phyloP scores from a whole-genome alignment of 1,139 yeast genomes.

The Yamadazyma friedrichii region DNA sequence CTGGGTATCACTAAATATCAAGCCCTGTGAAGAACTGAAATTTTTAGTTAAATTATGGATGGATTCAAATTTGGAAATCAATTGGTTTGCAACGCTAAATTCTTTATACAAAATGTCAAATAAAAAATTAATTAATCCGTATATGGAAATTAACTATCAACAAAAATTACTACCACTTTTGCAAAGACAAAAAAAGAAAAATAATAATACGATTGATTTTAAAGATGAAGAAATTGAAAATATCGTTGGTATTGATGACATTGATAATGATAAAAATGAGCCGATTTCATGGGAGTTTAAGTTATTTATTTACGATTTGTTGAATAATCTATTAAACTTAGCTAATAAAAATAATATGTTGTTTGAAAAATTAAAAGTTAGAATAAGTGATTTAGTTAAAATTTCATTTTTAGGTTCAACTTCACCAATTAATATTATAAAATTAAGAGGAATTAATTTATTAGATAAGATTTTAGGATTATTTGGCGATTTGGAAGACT shows the following conservation, averaged over 20 bases:
- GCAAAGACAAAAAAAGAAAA: slow-evolving; percentile 43
- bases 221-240: slow-evolving; percentile 48
- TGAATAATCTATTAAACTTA: slow-evolving; percentile 49
- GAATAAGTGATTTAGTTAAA: slow-evolving; percentile 70
- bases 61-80: slow-evolving; percentile 34
- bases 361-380: slow-evolving; percentile 42
- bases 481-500: slow-evolving; percentile 66
- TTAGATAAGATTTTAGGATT: slow-evolving; percentile 43
- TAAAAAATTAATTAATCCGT: slow-evolving; percentile 38
- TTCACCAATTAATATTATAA: slow-evolving; percentile 59
- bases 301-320: slow-evolving; percentile 55
- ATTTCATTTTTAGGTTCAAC: slow-evolving; percentile 86
- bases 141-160: slow-evolving; percentile 38
- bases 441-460: slow-evolving; percentile 64
- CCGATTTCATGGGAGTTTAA: slow-evolving; percentile 73
- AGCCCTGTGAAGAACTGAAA: slow-evolving; percentile 38
- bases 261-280: slow-evolving; percentile 45
- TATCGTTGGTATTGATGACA: slow-evolving; percentile 35
- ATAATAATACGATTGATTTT: slow-evolving; percentile 33
- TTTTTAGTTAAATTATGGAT: slow-evolving; percentile 39
- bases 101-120: slow-evolving; percentile 39
- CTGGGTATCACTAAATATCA: slow-evolving; percentile 45
- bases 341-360: slow-evolving; percentile 42
- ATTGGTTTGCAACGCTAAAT: slow-evolving; percentile 42
- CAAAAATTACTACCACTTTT: slow-evolving; percentile 44